These are phyloP conservation scores for Cladosporium oxysporum DNA, from an alignment of 2,329 filamentous ascomycete genomes.

Conservation along the genomic window DNA sequence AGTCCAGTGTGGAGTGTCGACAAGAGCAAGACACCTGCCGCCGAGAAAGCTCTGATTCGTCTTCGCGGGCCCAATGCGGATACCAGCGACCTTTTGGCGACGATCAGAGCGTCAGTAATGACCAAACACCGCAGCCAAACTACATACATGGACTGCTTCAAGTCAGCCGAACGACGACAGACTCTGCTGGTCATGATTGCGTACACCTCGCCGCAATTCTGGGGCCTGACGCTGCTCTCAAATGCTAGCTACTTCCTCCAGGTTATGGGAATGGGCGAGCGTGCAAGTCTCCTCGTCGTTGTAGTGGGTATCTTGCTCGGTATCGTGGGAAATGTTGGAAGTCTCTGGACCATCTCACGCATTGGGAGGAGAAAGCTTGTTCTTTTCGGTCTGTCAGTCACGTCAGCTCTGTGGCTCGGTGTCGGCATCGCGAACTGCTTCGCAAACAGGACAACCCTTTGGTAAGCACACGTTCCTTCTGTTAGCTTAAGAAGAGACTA, in stretches of 20 bases:
- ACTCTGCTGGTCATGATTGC: slow-evolving; percentile 42
- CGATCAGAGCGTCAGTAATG: background rate
- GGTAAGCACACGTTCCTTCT: slow-evolving; percentile 35
- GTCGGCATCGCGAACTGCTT: slow-evolving; percentile 54
- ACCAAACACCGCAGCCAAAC: background rate
- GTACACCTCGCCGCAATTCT: slow-evolving; percentile 37
- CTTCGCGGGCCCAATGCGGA: background rate
- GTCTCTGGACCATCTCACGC: slow-evolving; percentile 43
- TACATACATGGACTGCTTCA: slow-evolving; percentile 41
- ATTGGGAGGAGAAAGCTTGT: slow-evolving; percentile 46
- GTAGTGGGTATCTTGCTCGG: slow-evolving; percentile 44
- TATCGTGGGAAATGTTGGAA: slow-evolving; percentile 48
- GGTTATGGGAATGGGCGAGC: slow-evolving; percentile 36
- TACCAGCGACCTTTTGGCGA: background rate
- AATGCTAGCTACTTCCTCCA: slow-evolving; percentile 40
- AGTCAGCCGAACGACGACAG: slow-evolving; percentile 37
- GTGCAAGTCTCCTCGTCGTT: slow-evolving; percentile 45
- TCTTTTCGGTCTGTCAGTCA: slow-evolving; percentile 38
- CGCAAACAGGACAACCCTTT: slow-evolving; percentile 41
- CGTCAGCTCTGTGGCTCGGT: slow-evolving; percentile 44
- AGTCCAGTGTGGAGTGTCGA: slow-evolving; percentile 54
- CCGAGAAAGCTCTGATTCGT: background rate
- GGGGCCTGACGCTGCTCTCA: slow-evolving; percentile 39
- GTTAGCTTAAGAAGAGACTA: background rate
- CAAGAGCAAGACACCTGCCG: slow-evolving; percentile 36